These are phyloP conservation scores for Trichosporon sp. DNA, from an alignment of 1,284 basidiomycete species.

Conservation along the genomic window DNA sequence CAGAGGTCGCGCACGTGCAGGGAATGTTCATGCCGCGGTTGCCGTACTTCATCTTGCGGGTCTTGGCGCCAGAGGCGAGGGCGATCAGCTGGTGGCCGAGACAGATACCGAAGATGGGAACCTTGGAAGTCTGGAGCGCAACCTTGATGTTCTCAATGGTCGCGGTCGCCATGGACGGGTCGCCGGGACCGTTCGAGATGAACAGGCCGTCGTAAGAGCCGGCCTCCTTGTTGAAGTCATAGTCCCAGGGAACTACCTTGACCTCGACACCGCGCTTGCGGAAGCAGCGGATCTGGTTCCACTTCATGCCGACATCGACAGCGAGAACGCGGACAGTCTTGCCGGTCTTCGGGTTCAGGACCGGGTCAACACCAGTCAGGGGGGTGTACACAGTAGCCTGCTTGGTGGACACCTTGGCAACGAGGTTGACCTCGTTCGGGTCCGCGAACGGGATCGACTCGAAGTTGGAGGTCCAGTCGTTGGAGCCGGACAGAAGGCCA, in stretches of 20 bases:
- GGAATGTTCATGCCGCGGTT: conserved; percentile 99
- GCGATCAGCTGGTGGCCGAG: conserved; percentile 96
- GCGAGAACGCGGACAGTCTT: conserved; percentile 80
- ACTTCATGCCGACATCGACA: conserved; percentile 98
- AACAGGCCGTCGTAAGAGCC: conserved; percentile 93
- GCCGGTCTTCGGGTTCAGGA: conserved; percentile 69
- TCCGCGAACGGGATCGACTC: conserved; percentile 77
- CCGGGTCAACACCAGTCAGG: conserved; percentile 53
- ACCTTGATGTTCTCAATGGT: conserved; percentile 70
- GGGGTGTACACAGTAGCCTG: conserved; percentile 66
- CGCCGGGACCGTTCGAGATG: conserved; percentile 96
- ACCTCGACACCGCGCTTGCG: conserved; percentile 87
- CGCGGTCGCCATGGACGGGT: conserved; percentile 76
- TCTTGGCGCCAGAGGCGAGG: conserved; percentile 86
- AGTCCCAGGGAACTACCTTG: conserved; percentile 96
- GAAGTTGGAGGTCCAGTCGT: conserved; percentile 74
- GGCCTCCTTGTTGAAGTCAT: conserved; percentile 74
- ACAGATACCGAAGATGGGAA: conserved; percentile 97
- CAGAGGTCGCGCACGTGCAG: conserved; percentile 88
- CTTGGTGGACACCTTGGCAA: conserved; percentile 76
- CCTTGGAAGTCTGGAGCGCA: conserved; percentile 67
- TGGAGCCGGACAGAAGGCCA: conserved; percentile 31
- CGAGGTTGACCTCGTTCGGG: conserved; percentile 86
- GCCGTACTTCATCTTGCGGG: conserved; percentile 99
- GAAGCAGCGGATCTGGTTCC: conserved; percentile 98